Conservation (phyloP, 2,329 filamentous ascomycete species). For the Verticillium longisporum region DNA sequence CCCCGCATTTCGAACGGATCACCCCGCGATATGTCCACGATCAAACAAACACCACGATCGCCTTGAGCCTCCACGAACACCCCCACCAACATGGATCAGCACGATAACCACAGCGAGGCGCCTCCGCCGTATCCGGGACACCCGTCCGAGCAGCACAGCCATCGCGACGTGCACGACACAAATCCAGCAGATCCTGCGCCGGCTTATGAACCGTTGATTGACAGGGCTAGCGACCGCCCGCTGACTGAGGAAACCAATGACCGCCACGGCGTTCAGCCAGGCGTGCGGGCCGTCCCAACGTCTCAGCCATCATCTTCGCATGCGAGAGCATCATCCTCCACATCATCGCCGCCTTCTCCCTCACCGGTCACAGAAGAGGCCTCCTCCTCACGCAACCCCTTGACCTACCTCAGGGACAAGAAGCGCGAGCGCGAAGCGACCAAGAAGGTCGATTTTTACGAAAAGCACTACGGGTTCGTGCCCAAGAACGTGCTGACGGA, state of each 20-base stretch:
- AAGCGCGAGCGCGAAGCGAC: slow-evolving; percentile 1
- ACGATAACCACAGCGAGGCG: neutral
- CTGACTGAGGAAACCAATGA: neutral
- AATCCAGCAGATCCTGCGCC: neutral
- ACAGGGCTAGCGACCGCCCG: neutral
- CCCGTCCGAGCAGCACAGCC: neutral
- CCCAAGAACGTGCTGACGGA: slow-evolving; percentile 13
- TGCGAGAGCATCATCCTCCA: neutral
- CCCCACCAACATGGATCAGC: neutral
- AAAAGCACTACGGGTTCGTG: slow-evolving; percentile 13
- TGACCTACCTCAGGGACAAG: slow-evolving; percentile 1
- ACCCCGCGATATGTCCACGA: neutral
- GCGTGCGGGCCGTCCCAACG: neutral
- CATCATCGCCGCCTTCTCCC: neutral
- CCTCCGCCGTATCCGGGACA: neutral
- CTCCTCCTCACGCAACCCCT: neutral
- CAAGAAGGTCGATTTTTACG: slow-evolving; percentile 11
- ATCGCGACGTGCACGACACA: neutral
- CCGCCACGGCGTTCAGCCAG: neutral
- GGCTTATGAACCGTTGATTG: neutral
- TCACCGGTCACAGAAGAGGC: no score
- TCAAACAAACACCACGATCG: neutral
- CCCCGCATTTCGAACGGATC: neutral
- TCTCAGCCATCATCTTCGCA: neutral
- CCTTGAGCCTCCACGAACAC: neutral